These are phyloP conservation scores for Yamadazyma takamatsuzukensis DNA, from an alignment of 805 yeast genomes.

Conservation along the genomic window DNA sequence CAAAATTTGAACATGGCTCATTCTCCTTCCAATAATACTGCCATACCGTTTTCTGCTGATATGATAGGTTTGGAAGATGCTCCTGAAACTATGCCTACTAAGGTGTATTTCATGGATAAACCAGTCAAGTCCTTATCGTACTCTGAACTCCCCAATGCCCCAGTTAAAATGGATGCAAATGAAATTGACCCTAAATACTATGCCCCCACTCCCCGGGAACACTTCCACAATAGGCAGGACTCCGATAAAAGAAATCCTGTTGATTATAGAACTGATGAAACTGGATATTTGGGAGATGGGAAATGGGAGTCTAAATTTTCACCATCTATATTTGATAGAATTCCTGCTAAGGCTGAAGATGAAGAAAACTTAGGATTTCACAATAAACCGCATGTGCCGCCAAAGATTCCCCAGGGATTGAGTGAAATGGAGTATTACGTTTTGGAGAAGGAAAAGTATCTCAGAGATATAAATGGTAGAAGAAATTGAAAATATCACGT, in stretches of 20 bases:
- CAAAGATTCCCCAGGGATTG: slow-evolving; percentile 41
- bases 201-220: slow-evolving; percentile 50
- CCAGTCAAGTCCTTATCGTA: slow-evolving; percentile 29
- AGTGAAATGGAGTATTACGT: slow-evolving; percentile 41
- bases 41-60: slow-evolving; percentile 42
- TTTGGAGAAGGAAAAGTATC: slow-evolving; percentile 36
- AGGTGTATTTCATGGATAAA: slow-evolving; percentile 33
- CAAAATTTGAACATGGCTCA: slow-evolving; percentile 9
- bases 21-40: slow-evolving; percentile 9
- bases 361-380: slow-evolving; percentile 21
- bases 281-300: slow-evolving; percentile 43
- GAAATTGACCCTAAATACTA: slow-evolving; percentile 35
- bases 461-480: slow-evolving; percentile 36
- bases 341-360: slow-evolving; percentile 11
- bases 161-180: slow-evolving; percentile 19
- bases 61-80: slow-evolving; percentile 33
- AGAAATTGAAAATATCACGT: slow-evolving; percentile 16
- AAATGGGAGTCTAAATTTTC: slow-evolving; percentile 23
- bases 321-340: slow-evolving; percentile 33
- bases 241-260: slow-evolving; percentile 19
- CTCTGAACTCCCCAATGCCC: slow-evolving; percentile 15
- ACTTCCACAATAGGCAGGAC: slow-evolving; percentile 18
- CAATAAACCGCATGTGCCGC: slow-evolving; percentile 40
- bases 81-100: slow-evolving; percentile 25
- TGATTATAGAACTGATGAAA: slow-evolving; percentile 27